These are phyloP conservation scores for Lumnitzera littorea DNA, from an alignment of 345 rosid genomes.

Conservation along the genomic window DNA sequence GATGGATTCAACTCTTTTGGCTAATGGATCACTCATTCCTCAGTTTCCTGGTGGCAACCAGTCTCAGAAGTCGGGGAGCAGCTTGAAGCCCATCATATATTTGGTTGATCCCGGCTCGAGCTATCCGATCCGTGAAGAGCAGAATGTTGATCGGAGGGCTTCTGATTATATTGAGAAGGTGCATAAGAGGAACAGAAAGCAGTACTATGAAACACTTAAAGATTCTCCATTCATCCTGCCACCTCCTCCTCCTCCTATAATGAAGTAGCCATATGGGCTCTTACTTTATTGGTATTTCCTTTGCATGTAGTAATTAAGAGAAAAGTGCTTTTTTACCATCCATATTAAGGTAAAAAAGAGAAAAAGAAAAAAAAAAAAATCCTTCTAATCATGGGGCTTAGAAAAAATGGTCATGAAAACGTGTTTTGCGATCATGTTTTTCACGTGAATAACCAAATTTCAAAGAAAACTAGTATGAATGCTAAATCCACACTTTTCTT, in stretches of 20 bases:
- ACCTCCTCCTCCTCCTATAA: slow-evolving; percentile 24
- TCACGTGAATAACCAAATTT: no score
- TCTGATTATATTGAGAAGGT: slow-evolving; percentile 34
- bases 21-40: slow-evolving; percentile 9
- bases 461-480: no score
- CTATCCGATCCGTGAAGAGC: slow-evolving; percentile 9
- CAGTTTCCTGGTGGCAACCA: slow-evolving; percentile 12
- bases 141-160: slow-evolving; percentile 25
- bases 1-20: slow-evolving; percentile 8
- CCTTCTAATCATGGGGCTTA: no score
- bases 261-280: slow-evolving; percentile 9
- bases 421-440: no score
- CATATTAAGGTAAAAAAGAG: no score
- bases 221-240: slow-evolving; percentile 15
- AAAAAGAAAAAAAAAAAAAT: no score
- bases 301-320: slow-evolving; percentile 1
- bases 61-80: slow-evolving; percentile 18
- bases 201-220: slow-evolving; percentile 6
- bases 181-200: slow-evolving; percentile 30
- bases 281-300: not conserved
- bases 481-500: no score
- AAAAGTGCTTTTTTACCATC: no score
- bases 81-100: slow-evolving; percentile 20
- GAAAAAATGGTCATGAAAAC: no score
- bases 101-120: slow-evolving; percentile 30